Base-by-base conservation (phyloP, 345 rosid genomes). In the Brassica nigra region DNA sequence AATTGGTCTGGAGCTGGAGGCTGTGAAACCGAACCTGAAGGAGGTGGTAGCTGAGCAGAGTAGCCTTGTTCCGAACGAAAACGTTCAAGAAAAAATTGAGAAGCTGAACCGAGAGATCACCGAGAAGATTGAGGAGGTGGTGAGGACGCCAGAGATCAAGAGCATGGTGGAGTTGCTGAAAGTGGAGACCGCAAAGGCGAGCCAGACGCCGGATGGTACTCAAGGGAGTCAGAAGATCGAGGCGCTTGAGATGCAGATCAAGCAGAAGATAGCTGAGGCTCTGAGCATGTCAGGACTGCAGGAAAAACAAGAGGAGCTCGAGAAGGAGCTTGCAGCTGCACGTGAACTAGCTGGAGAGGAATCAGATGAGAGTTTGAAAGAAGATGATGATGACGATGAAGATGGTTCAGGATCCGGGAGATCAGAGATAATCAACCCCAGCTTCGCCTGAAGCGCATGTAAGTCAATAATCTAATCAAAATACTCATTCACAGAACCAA, bases 181-280 rank as follows among this genome's bases (percentile, higher is more conserved):
- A 81, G 76, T 89, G 79, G 92, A 89, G 85, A 74, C 75, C 11
- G 90, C 84, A 16, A 90, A 84, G 85, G 94, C 88, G 4, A 90
- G 87, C 78, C 63, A 83, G 44, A 83, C 62, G 0, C 90, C 90
- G 20, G 89, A 85, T 75, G 70, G 3, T 2, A 74, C 82, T 1
- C 73, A 65, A 14, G 76, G 88, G 33, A 86, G 77, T 79, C 78
- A 73, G 65, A 87, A 84, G 83, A 89, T 95, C 16, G 87, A 83
- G 70, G 80, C 89, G 75, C 84, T 91, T 62, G 85, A 85, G 80
- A 81, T 86, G 47, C 88, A 92, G 79, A 90, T 91, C 70, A 89
- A 84, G 85, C 81, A 76, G 74, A 90, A 68, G 87, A 83, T 95
- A 57, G 82, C 84, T 0, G 88, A 89, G 42, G 88, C 90, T 67